Evolutionary conservation across 2,329 filamentous ascomycete genomes (phyloP), one percentile per base, ranked within the genome.

Genomic region (Canariomyces notabilis): DNA sequence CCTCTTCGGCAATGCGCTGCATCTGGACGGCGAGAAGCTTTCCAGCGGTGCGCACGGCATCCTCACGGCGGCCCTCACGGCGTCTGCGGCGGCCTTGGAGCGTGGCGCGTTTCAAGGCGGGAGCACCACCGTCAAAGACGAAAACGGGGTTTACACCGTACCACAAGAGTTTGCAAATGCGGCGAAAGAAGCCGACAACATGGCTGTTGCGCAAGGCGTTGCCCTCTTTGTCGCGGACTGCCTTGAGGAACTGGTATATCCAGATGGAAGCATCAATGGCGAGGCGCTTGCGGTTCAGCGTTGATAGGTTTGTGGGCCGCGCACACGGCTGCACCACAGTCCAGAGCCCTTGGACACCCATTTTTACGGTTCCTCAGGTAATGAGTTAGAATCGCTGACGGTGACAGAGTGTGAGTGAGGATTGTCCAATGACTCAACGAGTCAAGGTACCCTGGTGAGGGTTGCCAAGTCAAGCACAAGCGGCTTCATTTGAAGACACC

Each of bases 191-290:
- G 32, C 94, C 93, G 35, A 98, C 88, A 29, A 98, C 81, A 62
- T 98, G 93, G 22, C 88, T 91, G 70, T 96, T 98, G 54, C 90
- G 88, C 42, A 98, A 75, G 1, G 93, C 93, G 62, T 98, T 95
- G 44, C 93, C 93, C 68, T 98, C 93, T 62, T 97, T 96, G 69
- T 98, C 93, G 59, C 93, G 90, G 9, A 98, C 93, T 8, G 94
- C 93, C 71, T 98, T 98, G 59, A 98, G 81, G 62, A 98, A 98
- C 64, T 98, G 93, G 74, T 98, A 98, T 59, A 98, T 97, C 93
- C 93, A 98, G 64, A 98, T 98, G 11, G 90, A 96, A 48, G 94
- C 93, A 69, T 98, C 93, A 56, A 98, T 89, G 37, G 93, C 94
- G 40, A 98, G 85, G 14, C 93, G 89, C 70, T 95, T 96, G 58